Base-by-base conservation (phyloP, 2,329 filamentous ascomycete species). In the Cladophialophora psammophila region DNA sequence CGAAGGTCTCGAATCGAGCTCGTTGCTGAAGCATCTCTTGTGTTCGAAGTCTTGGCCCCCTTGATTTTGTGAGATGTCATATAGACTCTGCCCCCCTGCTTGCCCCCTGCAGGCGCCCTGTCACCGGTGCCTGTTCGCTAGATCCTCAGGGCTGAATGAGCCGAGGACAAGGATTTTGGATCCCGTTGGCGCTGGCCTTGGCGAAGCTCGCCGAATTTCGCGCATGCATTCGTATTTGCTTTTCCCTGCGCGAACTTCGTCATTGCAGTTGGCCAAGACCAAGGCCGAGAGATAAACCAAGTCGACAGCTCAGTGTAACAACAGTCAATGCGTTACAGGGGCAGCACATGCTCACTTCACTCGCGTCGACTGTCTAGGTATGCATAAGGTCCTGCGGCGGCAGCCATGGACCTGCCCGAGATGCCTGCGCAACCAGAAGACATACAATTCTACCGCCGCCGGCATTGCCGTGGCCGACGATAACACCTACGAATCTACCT, bases 401-500 rank as follows among this genome's bases (percentile, higher is more conserved):
- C 75, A 75, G 71, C 73, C 78, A 66, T 82, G 79, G 80, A 81
- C 79, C 68, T 82, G 80, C 74, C 45, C 65, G 55, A 72, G 60
- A 71, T 74, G 72, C 60, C 67, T 73, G 20, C 68, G 69, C 60
- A 65, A 60, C 40, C 69, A 69, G 42, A 60, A 61, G 48, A 64
- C 71, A 58, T 55, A 60, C 63, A 67, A 69, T 45, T 69, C 68
- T 32, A 71, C 63, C 20, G 70, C 65, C 6, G 54, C 72, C 13
- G 64, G 67, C 15, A 59, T 65, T 5, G 59, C 69, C 9, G 26
- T 63, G 8, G 42, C 56, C 31, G n/a, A 56, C 45, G 61, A 70
- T 63, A 59, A 45, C 34, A 31, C 60, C 64, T 72, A 67, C 45
- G 63, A 69, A 12, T 53, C 61, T 50, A 60, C 67, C 13, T 68